phyloP scores from a whole-genome alignment of 306 rosid species.

The Cicer chorassanicum region DNA sequence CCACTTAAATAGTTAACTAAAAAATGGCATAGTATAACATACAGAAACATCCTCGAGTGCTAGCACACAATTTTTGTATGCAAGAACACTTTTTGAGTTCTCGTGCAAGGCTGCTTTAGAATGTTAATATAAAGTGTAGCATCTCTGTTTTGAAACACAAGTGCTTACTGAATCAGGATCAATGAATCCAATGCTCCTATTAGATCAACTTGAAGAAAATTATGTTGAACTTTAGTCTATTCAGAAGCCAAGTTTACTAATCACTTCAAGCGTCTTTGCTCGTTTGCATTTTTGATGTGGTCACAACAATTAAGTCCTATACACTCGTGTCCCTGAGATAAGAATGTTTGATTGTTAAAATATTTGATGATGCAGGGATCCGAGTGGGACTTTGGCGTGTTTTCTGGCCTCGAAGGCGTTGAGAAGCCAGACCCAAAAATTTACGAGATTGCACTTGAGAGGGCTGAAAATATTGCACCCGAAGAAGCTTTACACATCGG shows the following conservation, averaged over 20 bases:
- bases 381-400: conserved; percentile 97
- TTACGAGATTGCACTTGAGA: conserved; percentile 78
- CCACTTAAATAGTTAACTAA: conserved; percentile 20
- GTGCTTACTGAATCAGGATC: not conserved
- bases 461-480: conserved; percentile 73
- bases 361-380: conserved; percentile 68
- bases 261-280: not conserved
- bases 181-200: conserved; percentile 3
- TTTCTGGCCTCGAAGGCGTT: conserved; percentile 89
- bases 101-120: not conserved
- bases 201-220: not conserved
- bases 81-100: not conserved
- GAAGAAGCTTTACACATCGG: conserved; percentile 81
- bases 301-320: not conserved
- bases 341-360: conserved; percentile 28
- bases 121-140: conserved; percentile 16
- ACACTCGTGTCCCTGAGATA: not conserved
- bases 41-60: not conserved
- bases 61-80: not conserved
- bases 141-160: conserved; percentile 26
- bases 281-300: not conserved
- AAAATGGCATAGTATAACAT: conserved; percentile 13
- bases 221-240: conserved; percentile 14
- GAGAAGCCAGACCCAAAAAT: conserved; percentile 90
- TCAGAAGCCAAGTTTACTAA: not conserved